Conservation (phyloP, 2,329 filamentous ascomycete species). For the Fusarium buxicola region DNA sequence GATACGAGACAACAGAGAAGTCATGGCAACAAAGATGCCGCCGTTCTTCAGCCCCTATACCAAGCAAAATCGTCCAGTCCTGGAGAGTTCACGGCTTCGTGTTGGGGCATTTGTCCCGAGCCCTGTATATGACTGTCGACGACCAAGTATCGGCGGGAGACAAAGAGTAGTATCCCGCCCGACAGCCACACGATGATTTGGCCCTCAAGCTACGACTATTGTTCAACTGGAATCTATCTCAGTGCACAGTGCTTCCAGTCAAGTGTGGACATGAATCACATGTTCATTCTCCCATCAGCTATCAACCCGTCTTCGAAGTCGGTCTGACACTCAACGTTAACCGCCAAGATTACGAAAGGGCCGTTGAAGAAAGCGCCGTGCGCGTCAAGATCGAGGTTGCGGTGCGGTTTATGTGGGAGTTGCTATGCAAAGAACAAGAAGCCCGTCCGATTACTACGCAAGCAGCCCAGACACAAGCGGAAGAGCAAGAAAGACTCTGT, state of each 20-base stretch:
- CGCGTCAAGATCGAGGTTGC: not conserved
- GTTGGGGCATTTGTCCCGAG: not conserved
- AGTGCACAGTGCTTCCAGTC: constrained; percentile 3
- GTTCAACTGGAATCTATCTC: not conserved
- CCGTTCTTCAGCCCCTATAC: not conserved
- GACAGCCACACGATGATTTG: not conserved
- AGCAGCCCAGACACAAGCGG: not conserved
- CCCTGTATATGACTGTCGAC: constrained; percentile 7
- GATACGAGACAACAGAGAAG: too few relatives aligned
- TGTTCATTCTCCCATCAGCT: constrained; percentile 4
- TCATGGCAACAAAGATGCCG: not conserved
- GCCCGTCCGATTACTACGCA: not conserved
- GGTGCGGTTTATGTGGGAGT: constrained; percentile 2
- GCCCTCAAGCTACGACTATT: not conserved
- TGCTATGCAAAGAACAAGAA: not conserved
- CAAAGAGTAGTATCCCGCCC: not conserved
- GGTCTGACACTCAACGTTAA: not conserved
- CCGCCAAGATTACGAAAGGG: not conserved
- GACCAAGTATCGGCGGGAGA: not conserved
- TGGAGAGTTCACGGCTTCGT: constrained; percentile 1
- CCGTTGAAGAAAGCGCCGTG: constrained; percentile 1
- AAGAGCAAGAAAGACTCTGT: constrained; percentile 1
- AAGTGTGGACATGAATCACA: constrained; percentile 2
- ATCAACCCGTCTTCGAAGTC: not conserved
- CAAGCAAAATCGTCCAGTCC: constrained; percentile 1